Percentiles rank a stretch among this genome's conserved stretches.
phyloP scores from a whole-genome alignment of 75 land plant species.

The Sequoiadendron giganteum region DNA sequence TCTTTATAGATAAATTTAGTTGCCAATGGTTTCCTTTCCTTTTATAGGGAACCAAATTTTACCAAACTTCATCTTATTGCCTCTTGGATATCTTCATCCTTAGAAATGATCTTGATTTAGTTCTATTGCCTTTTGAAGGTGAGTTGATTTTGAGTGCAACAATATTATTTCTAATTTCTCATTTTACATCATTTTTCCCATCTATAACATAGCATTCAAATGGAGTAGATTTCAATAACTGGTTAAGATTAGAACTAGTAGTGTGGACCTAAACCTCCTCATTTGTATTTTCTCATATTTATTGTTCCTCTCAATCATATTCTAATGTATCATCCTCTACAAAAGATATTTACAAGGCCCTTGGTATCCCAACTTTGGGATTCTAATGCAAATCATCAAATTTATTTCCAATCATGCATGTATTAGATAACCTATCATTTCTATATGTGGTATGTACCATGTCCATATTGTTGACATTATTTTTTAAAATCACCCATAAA shows the following conservation, averaged over 20 bases:
- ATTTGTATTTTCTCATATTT: too few species aligned
- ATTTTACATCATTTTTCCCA: too few species aligned
- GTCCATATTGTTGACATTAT: background rate
- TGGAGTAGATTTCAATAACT: too few species aligned
- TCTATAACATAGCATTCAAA: too few species aligned
- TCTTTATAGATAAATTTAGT: too few species aligned
- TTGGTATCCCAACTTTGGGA: background rate
- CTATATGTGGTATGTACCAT: background rate
- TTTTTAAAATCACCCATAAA: background rate
- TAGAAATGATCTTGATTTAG: conserved; percentile 22
- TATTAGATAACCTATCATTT: background rate
- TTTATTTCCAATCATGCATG: background rate
- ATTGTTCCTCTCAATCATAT: conserved; percentile 70
- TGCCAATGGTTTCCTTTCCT: too few species aligned
- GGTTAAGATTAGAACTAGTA: too few species aligned
- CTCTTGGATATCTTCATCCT: conserved; percentile 46
- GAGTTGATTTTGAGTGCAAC: too few species aligned
- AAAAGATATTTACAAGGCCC: conserved; percentile 48
- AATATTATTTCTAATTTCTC: too few species aligned
- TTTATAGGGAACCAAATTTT: too few species aligned
- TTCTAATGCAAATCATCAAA: background rate
- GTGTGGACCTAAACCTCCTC: too few species aligned
- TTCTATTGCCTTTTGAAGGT: background rate
- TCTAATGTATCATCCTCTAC: conserved; percentile 39
- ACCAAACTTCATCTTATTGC: too few species aligned